A percentile compares a stretch with the other conserved stretches of the same genome.
Conservation (phyloP, 176 grass and related monocot genomes). For the Oryza coarctata region DNA sequence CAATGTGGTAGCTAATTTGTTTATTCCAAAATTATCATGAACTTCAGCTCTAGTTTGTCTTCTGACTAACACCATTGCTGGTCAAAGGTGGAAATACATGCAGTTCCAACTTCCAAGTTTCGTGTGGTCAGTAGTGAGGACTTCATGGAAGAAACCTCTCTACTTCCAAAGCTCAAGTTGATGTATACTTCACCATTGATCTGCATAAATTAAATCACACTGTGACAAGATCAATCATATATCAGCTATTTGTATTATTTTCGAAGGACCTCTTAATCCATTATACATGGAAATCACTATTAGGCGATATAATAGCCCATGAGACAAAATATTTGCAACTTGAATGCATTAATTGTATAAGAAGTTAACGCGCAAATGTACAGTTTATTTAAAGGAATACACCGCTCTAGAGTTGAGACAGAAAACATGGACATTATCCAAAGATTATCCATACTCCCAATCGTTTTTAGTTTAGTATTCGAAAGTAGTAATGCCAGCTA, state of each 20-base stretch:
- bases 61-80: neutral
- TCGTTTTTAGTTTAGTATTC: neutral
- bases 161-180: neutral
- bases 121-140: neutral
- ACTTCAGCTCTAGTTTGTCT: neutral
- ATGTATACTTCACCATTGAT: neutral
- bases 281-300: slow-evolving; percentile 10
- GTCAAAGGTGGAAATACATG: neutral
- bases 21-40: neutral
- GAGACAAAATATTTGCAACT: slow-evolving; percentile 7
- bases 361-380: slow-evolving; percentile 11
- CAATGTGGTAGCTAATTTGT: neutral
- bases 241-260: neutral
- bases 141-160: neutral
- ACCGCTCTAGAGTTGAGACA: slow-evolving; percentile 8
- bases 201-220: neutral
- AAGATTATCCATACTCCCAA: slow-evolving; percentile 15
- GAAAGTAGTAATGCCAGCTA: slow-evolving; percentile 30
- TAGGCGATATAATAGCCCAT: neutral
- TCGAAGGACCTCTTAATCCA: neutral
- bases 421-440: slow-evolving; percentile 12
- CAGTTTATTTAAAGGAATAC: slow-evolving; percentile 2
- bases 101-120: neutral
- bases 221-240: neutral
- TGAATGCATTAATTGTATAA: slow-evolving; percentile 8